phyloP scores from a whole-genome alignment of 2,329 filamentous ascomycete genomes.

The Triangularia setosa region DNA sequence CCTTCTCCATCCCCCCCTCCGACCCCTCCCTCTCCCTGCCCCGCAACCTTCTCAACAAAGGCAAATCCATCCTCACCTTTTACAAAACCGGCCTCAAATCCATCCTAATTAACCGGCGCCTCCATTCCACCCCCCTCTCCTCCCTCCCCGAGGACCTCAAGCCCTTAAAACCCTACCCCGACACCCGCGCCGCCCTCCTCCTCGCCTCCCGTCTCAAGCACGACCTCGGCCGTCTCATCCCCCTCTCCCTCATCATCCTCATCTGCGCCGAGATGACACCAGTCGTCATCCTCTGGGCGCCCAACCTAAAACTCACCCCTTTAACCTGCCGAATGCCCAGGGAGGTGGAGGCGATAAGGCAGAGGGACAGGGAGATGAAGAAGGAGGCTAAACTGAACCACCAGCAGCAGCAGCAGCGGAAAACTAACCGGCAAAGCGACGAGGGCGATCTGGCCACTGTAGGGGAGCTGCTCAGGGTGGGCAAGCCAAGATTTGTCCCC shows the following conservation, averaged over 20 bases:
- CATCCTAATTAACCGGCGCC: constrained; percentile 63
- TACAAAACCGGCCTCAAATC: constrained; percentile 82
- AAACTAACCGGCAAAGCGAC: background rate
- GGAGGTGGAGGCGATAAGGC: constrained; percentile 50
- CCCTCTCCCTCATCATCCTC: constrained; percentile 72
- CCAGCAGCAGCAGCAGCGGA: no score
- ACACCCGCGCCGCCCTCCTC: constrained; percentile 65
- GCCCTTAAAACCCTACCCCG: constrained; percentile 32
- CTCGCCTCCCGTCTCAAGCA: constrained; percentile 63
- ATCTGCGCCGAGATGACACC: constrained; percentile 85
- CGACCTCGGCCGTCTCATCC: constrained; percentile 72
- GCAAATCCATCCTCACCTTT: constrained; percentile 75
- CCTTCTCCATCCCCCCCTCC: constrained; percentile 59
- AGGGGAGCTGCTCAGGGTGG: background rate
- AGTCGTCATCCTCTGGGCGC: constrained; percentile 68
- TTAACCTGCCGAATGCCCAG: constrained; percentile 77
- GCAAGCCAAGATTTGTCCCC: background rate
- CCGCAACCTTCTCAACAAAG: constrained; percentile 56
- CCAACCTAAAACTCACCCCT: constrained; percentile 60
- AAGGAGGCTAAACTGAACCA: background rate
- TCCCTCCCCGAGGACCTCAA: constrained; percentile 39
- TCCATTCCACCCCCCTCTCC: constrained; percentile 28
- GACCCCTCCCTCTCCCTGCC: constrained; percentile 42
- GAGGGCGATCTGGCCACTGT: background rate
- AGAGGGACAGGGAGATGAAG: background rate